phyloP scores from a whole-genome alignment of 1,284 basidiomycete species.

The Peniophora sp. region DNA sequence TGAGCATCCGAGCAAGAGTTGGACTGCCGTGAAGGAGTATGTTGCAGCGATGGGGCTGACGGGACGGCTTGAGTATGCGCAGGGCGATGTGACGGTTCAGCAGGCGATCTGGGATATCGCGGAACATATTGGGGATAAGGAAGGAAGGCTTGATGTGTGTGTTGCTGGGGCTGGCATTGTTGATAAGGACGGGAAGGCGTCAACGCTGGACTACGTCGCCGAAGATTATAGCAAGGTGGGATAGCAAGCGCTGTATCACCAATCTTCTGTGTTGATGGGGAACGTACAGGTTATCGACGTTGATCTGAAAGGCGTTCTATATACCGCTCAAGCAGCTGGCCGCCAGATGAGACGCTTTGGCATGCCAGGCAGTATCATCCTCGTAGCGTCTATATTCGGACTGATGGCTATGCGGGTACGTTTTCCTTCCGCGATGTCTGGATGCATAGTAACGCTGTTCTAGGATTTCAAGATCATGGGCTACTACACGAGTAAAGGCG shows the following conservation, averaged over 20 bases:
- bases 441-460: background rate
- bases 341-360: slow-evolving; percentile 64
- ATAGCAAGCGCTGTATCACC: background rate
- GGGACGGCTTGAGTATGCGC: slow-evolving; percentile 51
- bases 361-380: slow-evolving; percentile 66
- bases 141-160: slow-evolving; percentile 62
- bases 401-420: slow-evolving; percentile 70
- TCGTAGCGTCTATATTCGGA: slow-evolving; percentile 85
- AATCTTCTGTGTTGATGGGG: background rate
- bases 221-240: slow-evolving; percentile 57
- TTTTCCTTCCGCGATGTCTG: background rate
- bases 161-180: slow-evolving; percentile 73
- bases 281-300: slow-evolving; percentile 57
- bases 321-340: slow-evolving; percentile 72
- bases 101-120: slow-evolving; percentile 42
- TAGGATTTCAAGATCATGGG: slow-evolving; percentile 65
- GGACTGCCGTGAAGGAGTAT: slow-evolving; percentile 45
- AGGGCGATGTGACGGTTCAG: slow-evolving; percentile 58
- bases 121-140: slow-evolving; percentile 51
- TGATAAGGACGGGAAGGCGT: slow-evolving; percentile 32
- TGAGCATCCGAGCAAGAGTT: slow-evolving; percentile 55
- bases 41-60: slow-evolving; percentile 36
- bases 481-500: slow-evolving; percentile 76
- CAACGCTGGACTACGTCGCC: slow-evolving; percentile 59
- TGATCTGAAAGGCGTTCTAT: slow-evolving; percentile 70